These are phyloP conservation scores for Rhodotorula mucilaginosa DNA, from an alignment of 1,284 basidiomycete species.

Conservation along the genomic window DNA sequence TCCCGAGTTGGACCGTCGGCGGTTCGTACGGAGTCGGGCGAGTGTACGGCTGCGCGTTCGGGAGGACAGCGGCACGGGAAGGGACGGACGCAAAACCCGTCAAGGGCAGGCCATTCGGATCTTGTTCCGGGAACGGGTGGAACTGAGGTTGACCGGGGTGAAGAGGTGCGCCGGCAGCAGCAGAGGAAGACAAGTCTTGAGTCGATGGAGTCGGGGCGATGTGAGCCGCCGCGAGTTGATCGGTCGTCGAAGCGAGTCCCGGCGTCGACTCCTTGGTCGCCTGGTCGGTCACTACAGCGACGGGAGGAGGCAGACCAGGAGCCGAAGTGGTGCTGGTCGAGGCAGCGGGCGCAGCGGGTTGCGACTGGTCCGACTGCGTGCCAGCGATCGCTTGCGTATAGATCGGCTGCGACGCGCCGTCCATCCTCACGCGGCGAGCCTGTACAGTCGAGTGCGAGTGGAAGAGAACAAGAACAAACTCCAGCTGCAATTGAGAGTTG, in stretches of 20 bases:
- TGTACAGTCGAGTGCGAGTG: background rate
- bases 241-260: background rate
- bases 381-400: conserved; percentile 13
- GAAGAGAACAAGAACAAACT: background rate
- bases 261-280: background rate
- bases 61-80: conserved; percentile 22
- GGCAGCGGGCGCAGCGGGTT: background rate
- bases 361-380: background rate
- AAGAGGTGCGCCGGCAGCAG: background rate
- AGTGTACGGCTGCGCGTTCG: conserved; percentile 29
- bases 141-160: conserved; percentile 4
- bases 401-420: conserved; percentile 10
- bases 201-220: background rate
- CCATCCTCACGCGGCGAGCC: background rate
- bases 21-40: conserved; percentile 22
- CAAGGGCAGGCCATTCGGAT: conserved; percentile 16
- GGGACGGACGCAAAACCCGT: conserved; percentile 23
- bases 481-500: background rate
- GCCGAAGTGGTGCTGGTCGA: background rate
- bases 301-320: background rate
- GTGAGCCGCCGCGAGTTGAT: background rate
- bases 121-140: conserved; percentile 27
- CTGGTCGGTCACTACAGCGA: background rate
- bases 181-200: too few relatives aligned
- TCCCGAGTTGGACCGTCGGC: conserved; percentile 10